Evolutionary conservation across 2,329 filamentous ascomycete species (phyloP), one percentile per base, ranked within the genome.

Genomic region (Colletotrichum lini): DNA sequence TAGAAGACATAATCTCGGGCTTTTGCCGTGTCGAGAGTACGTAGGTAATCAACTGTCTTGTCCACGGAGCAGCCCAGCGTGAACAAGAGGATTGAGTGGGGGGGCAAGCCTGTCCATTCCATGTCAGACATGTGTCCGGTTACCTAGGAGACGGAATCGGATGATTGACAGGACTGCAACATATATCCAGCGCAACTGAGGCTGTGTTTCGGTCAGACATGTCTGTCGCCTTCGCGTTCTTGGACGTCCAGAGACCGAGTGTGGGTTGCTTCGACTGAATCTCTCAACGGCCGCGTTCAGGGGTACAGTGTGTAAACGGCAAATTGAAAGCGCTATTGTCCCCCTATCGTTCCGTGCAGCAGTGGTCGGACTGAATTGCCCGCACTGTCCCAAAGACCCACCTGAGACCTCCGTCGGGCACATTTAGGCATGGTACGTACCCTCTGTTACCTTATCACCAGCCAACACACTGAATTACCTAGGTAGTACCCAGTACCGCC

Each of bases 1-100:
- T 70, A 66, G 61, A 59, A n/a, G 62, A 47, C 16, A 54, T 56
- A 69, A 57, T 61, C 0, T 56, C 45, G 26, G 52, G 23, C 49
- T 10, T 49, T 21, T 26, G 56, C 57, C 26, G 2, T 47, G 23
- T 53, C 16, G 38, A 52, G 26, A 58, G 54, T 47, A 58, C 42
- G 26, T 53, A 38, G 38, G 56, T 26, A 42, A 26, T 42, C 18
- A 72, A 59, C 23, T 54, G 59, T 56, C 53, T 60, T 45, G 44
- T 56, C 18, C 53, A 16, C 10, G 21, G 13, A 12, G 9, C 13
- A 15, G 12, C 23, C 9, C 9, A 2, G 47, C 35, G n/a, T 3
- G 21, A 18, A 42, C 9, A 2, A 16, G 13, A 42, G 8, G 12
- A 23, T 3, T 5, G 4, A 23, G 40, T n/a, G 9, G 38, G 18